phyloP scores from a whole-genome alignment of 2,329 filamentous ascomycete species.

The Beauveria sp. region DNA sequence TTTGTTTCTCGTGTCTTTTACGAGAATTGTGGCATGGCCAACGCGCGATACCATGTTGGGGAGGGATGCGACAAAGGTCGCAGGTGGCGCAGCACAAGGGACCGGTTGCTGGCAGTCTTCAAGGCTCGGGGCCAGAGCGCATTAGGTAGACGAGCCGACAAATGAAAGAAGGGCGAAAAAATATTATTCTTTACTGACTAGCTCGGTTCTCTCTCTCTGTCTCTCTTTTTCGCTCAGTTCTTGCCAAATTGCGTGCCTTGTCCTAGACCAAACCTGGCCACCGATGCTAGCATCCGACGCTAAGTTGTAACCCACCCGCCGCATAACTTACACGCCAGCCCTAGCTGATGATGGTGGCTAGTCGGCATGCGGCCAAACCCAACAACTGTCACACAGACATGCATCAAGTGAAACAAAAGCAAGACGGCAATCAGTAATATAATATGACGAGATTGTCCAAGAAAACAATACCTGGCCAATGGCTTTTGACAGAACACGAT shows the following conservation, averaged over 20 bases:
- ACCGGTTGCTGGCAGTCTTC: not conserved
- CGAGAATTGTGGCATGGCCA: not conserved
- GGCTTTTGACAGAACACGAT: not conserved
- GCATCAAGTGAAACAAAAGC: too few relatives aligned
- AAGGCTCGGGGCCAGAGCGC: not conserved
- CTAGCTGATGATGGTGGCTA: not conserved
- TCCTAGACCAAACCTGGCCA: not conserved
- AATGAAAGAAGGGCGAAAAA: not conserved
- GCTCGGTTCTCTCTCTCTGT: not conserved
- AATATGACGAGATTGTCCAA: too few relatives aligned
- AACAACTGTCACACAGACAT: too few relatives aligned
- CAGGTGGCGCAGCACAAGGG: not conserved
- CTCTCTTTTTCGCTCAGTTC: too few relatives aligned
- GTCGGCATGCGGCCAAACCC: too few relatives aligned
- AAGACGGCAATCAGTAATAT: too few relatives aligned
- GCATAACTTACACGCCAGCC: not conserved
- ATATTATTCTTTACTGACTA: not conserved
- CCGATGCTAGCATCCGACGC: too few relatives aligned
- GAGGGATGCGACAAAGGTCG: not conserved
- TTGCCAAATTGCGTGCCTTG: not conserved
- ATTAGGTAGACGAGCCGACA: not conserved
- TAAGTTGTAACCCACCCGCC: not conserved
- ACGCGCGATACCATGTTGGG: not conserved
- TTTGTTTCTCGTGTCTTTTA: not conserved
- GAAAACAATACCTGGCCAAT: too few relatives aligned